A percentile compares a stretch with the other conserved stretches of the same genome.
phyloP scores from a whole-genome alignment of 441 rosid species.

The Syzygium syzygioides region DNA sequence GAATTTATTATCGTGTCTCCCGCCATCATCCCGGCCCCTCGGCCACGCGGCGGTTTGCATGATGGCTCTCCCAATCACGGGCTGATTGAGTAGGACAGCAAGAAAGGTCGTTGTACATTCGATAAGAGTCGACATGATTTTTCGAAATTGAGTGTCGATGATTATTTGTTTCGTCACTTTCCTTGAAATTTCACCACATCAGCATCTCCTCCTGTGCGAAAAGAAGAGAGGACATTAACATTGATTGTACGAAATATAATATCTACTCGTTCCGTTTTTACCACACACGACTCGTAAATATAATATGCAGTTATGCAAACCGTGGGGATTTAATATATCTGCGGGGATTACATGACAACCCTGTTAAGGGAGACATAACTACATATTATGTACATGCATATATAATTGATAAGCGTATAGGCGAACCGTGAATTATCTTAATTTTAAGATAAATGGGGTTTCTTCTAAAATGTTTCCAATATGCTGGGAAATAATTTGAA shows the following conservation, averaged over 20 bases:
- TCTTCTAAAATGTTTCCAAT: not conserved
- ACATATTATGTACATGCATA: not conserved
- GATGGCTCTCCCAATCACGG: fast-evolving
- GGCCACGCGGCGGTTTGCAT: fast-evolving
- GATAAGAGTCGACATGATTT: too few species aligned
- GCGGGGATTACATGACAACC: not conserved
- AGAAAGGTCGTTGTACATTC: not conserved
- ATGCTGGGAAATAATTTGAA: not conserved
- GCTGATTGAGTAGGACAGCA: fast-evolving
- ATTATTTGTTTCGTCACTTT: not conserved
- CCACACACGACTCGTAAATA: not conserved
- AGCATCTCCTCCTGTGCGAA: not conserved
- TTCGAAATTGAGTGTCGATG: not conserved
- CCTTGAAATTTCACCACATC: not conserved
- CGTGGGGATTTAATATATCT: not conserved
- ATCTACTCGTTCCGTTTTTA: not conserved
- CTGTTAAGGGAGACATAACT: not conserved
- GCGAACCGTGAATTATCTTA: not conserved
- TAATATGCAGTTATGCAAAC: not conserved
- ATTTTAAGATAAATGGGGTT: not conserved
- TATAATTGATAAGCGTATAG: not conserved
- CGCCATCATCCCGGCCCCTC: fast-evolving
- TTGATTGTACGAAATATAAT: not conserved
- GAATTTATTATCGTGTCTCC: not conserved
- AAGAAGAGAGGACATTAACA: not conserved